Conservation (phyloP, 2,329 filamentous ascomycete genomes). For the Beauveria australis region DNA sequence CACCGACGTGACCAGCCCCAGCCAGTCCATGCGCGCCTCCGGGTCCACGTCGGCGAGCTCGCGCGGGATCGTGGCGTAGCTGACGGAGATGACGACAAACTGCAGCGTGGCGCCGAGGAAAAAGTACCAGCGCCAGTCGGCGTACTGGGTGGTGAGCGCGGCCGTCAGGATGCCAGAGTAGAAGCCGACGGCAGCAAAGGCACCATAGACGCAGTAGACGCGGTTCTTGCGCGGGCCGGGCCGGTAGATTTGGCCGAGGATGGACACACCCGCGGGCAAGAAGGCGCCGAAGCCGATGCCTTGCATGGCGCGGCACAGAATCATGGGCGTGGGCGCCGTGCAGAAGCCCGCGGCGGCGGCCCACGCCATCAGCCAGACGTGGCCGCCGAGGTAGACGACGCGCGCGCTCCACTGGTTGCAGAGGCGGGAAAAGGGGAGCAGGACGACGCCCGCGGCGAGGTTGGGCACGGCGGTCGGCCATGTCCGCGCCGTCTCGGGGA, state of each 20-base stretch:
- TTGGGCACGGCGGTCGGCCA: conserved; percentile 57
- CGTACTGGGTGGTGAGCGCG: conserved; percentile 51
- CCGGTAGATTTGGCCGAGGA: conserved; percentile 59
- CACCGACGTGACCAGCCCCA: conserved; percentile 45
- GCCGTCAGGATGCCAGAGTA: conserved; percentile 60
- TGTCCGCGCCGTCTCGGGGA: conserved; percentile 49
- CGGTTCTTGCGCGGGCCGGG: conserved; percentile 66
- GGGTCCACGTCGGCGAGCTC: conserved; percentile 21
- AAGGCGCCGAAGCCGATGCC: conserved; percentile 62
- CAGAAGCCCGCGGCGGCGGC: conserved; percentile 58
- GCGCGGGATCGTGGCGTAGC: conserved; percentile 29
- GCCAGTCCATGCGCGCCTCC: conserved; percentile 49
- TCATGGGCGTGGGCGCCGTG: conserved; percentile 53
- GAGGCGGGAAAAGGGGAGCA: conserved; percentile 52
- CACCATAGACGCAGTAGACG: conserved; percentile 51
- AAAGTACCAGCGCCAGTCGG: conserved; percentile 62
- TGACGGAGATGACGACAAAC: conserved; percentile 40
- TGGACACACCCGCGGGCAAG: conserved; percentile 61
- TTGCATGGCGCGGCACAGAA: conserved; percentile 59
- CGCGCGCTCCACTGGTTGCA: conserved; percentile 51
- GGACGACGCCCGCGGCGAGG: conserved; percentile 40
- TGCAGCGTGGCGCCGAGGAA: conserved; percentile 47
- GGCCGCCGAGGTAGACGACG: conserved; percentile 43
- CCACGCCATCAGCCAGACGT: conserved; percentile 54
- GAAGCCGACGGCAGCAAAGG: conserved; percentile 49